These are phyloP conservation scores for Cladobotryum mycophilum DNA, from an alignment of 2,329 filamentous ascomycete genomes.

Conservation along the genomic window DNA sequence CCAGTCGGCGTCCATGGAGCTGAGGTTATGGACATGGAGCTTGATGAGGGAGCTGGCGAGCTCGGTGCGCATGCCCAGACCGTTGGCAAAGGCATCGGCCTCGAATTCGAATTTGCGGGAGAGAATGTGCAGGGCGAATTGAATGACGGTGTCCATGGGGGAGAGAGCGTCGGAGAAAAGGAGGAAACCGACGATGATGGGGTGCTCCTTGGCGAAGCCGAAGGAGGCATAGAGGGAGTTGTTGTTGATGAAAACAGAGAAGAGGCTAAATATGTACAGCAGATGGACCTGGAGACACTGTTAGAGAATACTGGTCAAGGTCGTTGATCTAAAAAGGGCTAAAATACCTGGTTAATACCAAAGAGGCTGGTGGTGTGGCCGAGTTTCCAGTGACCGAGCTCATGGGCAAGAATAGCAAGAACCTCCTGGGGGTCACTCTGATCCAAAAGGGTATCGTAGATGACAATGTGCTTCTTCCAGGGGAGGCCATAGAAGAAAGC, in stretches of 20 bases:
- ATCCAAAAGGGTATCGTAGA: conserved; percentile 95
- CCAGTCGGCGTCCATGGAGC: conserved; percentile 98
- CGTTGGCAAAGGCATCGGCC: conserved; percentile 82
- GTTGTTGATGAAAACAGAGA: conserved; percentile 98
- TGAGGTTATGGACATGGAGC: conserved; percentile 96
- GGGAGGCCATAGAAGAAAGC: conserved; percentile 95
- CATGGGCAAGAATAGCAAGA: conserved; percentile 88
- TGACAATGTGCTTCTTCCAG: conserved; percentile 99
- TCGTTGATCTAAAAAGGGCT: background rate
- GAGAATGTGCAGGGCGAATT: conserved; percentile 92
- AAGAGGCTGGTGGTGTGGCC: conserved; percentile 92
- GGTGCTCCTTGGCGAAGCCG: conserved; percentile 74
- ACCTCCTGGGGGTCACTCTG: conserved; percentile 91
- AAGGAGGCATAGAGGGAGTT: conserved; percentile 83
- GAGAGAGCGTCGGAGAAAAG: conserved; percentile 95
- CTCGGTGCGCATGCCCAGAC: conserved; percentile 76
- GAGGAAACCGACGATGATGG: conserved; percentile 95
- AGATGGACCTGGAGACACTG: conserved; percentile 63
- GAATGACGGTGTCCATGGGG: conserved; percentile 90
- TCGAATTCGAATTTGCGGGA: conserved; percentile 94
- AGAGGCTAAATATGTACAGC: conserved; percentile 93
- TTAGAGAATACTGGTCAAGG: background rate
- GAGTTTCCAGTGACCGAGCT: conserved; percentile 94
- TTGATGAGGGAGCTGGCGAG: conserved; percentile 88
- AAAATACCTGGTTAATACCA: conserved; percentile 68